These are phyloP conservation scores for Chimonanthus salicifolius DNA, from an alignment of 164 flowering plant species.

Conservation along the genomic window DNA sequence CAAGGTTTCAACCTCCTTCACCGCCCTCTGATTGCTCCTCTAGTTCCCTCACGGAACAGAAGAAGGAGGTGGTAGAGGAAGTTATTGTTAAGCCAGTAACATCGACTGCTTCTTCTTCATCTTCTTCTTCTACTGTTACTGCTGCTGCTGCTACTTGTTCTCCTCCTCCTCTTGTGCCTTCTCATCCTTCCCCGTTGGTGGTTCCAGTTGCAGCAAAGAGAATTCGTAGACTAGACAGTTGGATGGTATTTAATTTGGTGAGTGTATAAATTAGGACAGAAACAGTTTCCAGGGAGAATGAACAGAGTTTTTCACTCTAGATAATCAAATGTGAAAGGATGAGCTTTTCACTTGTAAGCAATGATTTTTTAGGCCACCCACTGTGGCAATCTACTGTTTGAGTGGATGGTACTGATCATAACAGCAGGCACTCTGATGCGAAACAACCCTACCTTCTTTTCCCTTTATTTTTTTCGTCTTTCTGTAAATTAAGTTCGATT, in stretches of 20 bases:
- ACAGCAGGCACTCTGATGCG: no score
- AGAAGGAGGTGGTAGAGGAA: constrained; percentile 18
- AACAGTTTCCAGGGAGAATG: no score
- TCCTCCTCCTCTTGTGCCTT: background rate
- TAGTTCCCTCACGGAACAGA: constrained; percentile 10
- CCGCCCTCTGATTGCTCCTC: background rate
- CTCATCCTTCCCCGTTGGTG: constrained; percentile 7
- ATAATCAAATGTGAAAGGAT: no score
- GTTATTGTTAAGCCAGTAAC: constrained; percentile 18
- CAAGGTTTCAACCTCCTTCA: constrained; percentile 11
- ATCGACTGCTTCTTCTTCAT: constrained; percentile 14
- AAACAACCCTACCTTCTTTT: no score
- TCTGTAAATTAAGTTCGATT: background rate
- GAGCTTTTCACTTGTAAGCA: background rate
- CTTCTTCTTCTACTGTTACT: constrained; percentile 1
- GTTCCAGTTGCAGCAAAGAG: constrained; percentile 8
- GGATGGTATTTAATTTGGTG: constrained; percentile 30
- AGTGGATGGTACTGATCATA: background rate
- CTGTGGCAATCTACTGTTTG: background rate
- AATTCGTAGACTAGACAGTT: constrained; percentile 15
- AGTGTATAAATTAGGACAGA: constrained; percentile 6
- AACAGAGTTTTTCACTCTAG: no score
- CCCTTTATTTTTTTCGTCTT: no score
- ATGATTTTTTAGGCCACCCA: background rate
- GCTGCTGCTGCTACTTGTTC: constrained; percentile 9